Percentiles rank a stretch among this genome's conserved stretches.
Evolutionary conservation across 352 stramenopile species (phyloP).

Genomic region (Phytophthora parvispora): DNA sequence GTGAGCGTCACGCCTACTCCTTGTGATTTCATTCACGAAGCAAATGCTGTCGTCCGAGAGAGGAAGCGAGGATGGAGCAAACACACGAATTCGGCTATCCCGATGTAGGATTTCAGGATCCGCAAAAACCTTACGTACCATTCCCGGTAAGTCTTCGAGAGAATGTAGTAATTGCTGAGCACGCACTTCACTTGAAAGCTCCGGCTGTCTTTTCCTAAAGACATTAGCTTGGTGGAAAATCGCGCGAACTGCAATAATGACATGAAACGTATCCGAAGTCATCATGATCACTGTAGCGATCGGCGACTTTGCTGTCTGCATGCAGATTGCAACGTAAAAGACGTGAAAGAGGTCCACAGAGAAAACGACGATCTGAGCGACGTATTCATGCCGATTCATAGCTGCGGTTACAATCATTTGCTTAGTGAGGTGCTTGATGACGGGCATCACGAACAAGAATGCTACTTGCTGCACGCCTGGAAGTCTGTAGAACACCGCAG

Average conservation of each 20-base stretch:
- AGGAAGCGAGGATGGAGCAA: not conserved
- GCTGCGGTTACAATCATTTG: not conserved
- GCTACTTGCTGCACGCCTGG: not conserved
- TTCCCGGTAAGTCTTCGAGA: not conserved
- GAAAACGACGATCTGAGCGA: not conserved
- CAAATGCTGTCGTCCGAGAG: not conserved
- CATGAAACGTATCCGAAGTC: not conserved
- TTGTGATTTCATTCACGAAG: not conserved
- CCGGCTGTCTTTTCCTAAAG: not conserved
- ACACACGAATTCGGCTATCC: not conserved
- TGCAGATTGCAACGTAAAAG: not conserved
- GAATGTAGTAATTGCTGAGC: not conserved
- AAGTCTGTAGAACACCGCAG: not conserved
- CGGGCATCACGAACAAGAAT: not conserved
- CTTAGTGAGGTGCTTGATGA: not conserved
- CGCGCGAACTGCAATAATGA: not conserved
- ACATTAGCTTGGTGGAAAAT: not conserved
- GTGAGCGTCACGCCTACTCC: not conserved
- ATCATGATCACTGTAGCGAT: not conserved
- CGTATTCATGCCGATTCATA: not conserved
- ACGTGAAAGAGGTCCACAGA: not conserved
- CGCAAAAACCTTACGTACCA: not conserved
- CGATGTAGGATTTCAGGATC: not conserved
- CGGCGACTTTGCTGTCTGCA: not conserved
- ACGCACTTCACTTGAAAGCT: not conserved